Base-by-base conservation (phyloP, 345 rosid species). In the Lenwebbia sp. region DNA sequence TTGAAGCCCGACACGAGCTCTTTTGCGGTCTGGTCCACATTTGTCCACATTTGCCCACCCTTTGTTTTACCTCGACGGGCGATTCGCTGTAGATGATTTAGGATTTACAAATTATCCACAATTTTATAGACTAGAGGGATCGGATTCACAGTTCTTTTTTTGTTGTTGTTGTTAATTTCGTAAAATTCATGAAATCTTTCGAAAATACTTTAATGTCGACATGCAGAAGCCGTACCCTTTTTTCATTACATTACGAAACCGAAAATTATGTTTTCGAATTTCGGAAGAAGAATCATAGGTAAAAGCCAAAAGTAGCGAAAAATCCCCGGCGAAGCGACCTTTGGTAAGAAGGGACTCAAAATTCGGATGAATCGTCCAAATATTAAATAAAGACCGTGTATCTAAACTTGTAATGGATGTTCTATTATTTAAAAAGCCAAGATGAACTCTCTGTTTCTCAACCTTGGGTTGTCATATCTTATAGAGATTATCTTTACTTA, bases 301-400 rank as follows among this genome's bases (percentile, higher is more conserved):
- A 30, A 62, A 30, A 30, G 41, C 22, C 5, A 4, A 30, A 15
- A 62, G 75, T 14, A 62, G 1, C 9, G 3, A 13, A n/a, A 58
- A 13, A 1, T 57, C 70, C 70, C 19, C 12, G 4, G 0, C 14
- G 19, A 60, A 28, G 30, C 2, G 0, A 6, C 19, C 37, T 12
- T n/a, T 1, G 22, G 40, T 62, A 28, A 62, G 75, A 14, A 13
- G 75, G 75, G 11, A 8, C 40, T 62, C 75, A 10, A 28, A 2
- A 28, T 60, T 60, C 10, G 74, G 33, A 28, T 28, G 33, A 13
- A 60, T 13, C 7, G 17, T 60, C 19, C 7, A 1, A 19, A 14
- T 62, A 15, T 62, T 14, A 28, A 62, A 14, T 62, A 28, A 7
- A 62, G 75, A 28, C 5, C 9, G 5, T 14, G 21, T 3, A 33